Percentiles rank a stretch among this genome's conserved stretches.
Conservation (phyloP, 2,329 filamentous ascomycete species). For the Zasmidium cellare region DNA sequence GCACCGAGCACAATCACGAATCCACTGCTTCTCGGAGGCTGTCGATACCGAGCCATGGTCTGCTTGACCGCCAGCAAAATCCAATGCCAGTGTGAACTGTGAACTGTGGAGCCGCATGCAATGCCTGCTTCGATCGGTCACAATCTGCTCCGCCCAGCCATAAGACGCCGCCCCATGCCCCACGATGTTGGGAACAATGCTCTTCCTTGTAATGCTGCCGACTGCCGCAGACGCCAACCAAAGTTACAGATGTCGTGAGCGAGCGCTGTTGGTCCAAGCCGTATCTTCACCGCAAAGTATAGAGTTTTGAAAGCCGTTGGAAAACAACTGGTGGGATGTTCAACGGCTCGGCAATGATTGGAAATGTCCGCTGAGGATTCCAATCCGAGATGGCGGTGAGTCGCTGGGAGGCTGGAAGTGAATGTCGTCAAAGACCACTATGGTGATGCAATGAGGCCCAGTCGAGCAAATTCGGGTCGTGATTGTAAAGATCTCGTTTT, state of each 20-base stretch:
- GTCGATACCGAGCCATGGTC: conserved; percentile 1
- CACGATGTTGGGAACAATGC: background rate
- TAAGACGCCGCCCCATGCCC: background rate
- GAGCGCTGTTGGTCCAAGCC: background rate
- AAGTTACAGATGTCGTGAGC: background rate
- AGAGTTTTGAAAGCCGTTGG: background rate
- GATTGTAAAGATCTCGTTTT: background rate
- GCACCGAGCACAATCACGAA: background rate
- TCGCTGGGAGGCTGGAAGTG: background rate
- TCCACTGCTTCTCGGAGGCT: background rate
- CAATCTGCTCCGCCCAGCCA: background rate
- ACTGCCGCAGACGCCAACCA: background rate
- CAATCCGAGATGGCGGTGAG: background rate
- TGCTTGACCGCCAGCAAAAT: background rate
- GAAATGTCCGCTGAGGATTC: background rate
- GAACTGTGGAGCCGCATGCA: background rate
- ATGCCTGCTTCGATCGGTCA: background rate
- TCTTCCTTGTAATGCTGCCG: background rate
- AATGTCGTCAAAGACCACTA: background rate
- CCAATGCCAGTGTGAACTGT: background rate
- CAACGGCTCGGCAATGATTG: background rate
- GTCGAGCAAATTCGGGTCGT: background rate
- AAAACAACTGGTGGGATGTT: background rate
- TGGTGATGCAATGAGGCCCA: background rate
- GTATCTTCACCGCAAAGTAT: conserved; percentile 1